Evolutionary conservation across 1,139 yeast species (phyloP), one percentile per base, ranked within the genome.

Genomic region (Sugiyamaella grinbergsii): DNA sequence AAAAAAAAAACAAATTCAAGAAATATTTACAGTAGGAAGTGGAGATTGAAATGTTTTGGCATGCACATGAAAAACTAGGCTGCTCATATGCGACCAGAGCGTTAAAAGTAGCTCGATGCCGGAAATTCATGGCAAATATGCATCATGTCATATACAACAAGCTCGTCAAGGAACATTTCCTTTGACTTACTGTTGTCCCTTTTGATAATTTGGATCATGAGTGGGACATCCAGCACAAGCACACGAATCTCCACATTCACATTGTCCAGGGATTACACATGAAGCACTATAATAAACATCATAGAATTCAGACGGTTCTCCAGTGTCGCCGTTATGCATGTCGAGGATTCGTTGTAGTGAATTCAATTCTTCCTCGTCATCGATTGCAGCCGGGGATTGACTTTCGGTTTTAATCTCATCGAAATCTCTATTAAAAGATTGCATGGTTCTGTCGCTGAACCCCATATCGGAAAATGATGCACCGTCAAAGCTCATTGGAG

Each of bases 191-290:
- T n/a, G n/a, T 33, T 18, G 37, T 2, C 40, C 28, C 18, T 41
- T 28, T 13, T 34, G 51, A 26, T 32, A 39, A 24, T 47, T 47
- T 1, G 62, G 62, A 45, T 63, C 64, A 49, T 68, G 71, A 1
- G 66, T 63, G 5, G 69, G 66, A 53, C 74, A 70, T 26, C 71
- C 71, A 15, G 61, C 65, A 51, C 74, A 70, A 18, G 60, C 54
- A 50, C 74, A 70, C 15, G 53, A 56, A 22, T 67, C 71, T 5
- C 72, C 74, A 49, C 74, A 70, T 24, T 63, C 62, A 50, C 74
- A 70, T 49, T 67, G 66, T 4, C 74, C 73, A 1, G 73, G 71
- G 29, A 69, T 58, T 4, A 68, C 68, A 49, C 74, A 70, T 19
- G 65, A 60, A 10, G 73, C 65, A 0, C 72, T 69, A 51, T 62